These are phyloP conservation scores for Verticillium dahliae DNA, from an alignment of 2,329 filamentous ascomycete genomes.

Conservation along the genomic window DNA sequence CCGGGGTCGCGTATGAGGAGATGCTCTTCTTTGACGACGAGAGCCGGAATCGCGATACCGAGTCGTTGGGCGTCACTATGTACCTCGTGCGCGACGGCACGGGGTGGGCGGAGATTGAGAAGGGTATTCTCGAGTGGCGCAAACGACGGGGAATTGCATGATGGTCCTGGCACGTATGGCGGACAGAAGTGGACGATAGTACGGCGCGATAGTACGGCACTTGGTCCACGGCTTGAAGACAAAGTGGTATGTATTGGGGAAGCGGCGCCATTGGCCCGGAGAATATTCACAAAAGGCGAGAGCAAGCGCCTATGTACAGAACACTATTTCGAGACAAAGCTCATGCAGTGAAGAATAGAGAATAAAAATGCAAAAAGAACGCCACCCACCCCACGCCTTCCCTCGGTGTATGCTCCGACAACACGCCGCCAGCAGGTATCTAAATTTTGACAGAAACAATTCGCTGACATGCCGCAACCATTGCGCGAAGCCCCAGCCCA, in stretches of 20 bases:
- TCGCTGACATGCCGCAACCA: not conserved
- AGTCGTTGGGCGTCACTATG: constrained; percentile 75
- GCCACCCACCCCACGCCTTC: not conserved
- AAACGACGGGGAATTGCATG: constrained; percentile 50
- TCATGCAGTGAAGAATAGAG: not conserved
- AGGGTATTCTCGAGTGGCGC: constrained; percentile 76
- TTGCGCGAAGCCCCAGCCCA: too few relatives aligned
- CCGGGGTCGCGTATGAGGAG: constrained; percentile 66
- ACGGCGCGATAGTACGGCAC: too few relatives aligned
- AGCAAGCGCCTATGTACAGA: not conserved
- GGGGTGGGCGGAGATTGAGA: constrained; percentile 68
- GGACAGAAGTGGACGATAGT: too few relatives aligned
- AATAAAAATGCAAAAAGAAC: not conserved
- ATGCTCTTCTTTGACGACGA: constrained; percentile 98
- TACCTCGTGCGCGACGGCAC: constrained; percentile 75
- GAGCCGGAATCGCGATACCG: constrained; percentile 75
- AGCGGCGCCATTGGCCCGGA: not conserved
- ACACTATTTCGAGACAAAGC: not conserved
- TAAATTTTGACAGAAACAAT: not conserved
- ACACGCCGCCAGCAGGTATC: not conserved
- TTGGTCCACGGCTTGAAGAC: too few relatives aligned
- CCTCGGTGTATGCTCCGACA: not conserved
- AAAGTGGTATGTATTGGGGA: constrained; percentile 1
- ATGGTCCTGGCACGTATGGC: too few relatives aligned
- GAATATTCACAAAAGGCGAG: not conserved